Conservation (phyloP, 257 asterid species). For the Lithospermum erythrorhizon region DNA sequence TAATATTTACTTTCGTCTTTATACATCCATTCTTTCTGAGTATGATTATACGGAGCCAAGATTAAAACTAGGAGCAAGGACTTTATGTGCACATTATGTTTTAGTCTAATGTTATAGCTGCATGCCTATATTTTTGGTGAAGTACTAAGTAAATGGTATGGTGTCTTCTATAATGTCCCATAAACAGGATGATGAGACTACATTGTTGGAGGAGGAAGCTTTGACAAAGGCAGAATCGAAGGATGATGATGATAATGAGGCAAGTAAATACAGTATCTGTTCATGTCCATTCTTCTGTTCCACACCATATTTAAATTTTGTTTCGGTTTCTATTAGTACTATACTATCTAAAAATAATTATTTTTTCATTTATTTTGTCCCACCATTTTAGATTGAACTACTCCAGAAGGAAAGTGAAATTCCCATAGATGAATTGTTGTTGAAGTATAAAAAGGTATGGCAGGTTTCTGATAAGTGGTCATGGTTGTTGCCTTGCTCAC, state of each 20-base stretch:
- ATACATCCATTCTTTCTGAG: neutral
- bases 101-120: neutral
- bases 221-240: conserved; percentile 57
- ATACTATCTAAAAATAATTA: neutral
- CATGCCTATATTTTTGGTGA: neutral
- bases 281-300: neutral
- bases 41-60: too few species aligned
- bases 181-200: conserved; percentile 88
- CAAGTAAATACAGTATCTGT: conserved; percentile 7
- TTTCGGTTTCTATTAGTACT: neutral
- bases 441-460: conserved; percentile 90
- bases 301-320: neutral
- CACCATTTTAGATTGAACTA: conserved; percentile 50
- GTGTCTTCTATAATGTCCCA: neutral
- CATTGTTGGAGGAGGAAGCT: conserved; percentile 87
- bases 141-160: neutral
- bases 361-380: neutral
- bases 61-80: neutral
- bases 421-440: conserved; percentile 77
- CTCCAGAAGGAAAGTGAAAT: conserved; percentile 88
- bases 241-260: conserved; percentile 57
- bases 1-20: too few species aligned
- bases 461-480: conserved; percentile 4
- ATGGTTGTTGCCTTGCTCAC: conserved; percentile 10
- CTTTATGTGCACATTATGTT: neutral